Conservation (phyloP, 495 filamentous ascomycete genomes). For the Penicillium taxi region DNA sequence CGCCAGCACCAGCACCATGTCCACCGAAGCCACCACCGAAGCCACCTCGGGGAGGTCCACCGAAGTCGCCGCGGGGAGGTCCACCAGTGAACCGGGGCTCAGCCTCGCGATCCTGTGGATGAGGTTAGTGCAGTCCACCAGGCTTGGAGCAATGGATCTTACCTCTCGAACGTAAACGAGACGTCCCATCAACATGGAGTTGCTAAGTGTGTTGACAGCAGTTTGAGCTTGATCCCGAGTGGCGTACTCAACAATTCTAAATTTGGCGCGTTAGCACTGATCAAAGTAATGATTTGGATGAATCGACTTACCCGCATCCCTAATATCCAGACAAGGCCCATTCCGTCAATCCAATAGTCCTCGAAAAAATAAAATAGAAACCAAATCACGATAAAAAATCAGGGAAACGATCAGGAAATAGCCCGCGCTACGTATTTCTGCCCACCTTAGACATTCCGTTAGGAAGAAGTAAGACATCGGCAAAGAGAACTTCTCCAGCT, state of each 20-base stretch:
- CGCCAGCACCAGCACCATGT: slow-evolving; percentile 45
- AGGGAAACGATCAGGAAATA: slow-evolving; percentile 58
- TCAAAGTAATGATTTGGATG: slow-evolving; percentile 6
- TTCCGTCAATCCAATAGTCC: slow-evolving; percentile 99
- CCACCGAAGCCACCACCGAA: slow-evolving; percentile 35
- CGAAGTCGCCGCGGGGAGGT: slow-evolving; percentile 62
- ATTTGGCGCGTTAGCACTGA: slow-evolving; percentile 25
- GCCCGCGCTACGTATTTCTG: slow-evolving; percentile 85
- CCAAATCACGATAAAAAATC: slow-evolving; percentile 43
- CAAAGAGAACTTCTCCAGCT: slow-evolving; percentile 99
- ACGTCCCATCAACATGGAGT: slow-evolving; percentile 95
- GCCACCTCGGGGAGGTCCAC: slow-evolving; percentile 41
- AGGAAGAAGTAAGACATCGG: slow-evolving; percentile 98
- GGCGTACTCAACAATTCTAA: slow-evolving; percentile 99
- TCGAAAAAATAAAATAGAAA: slow-evolving; percentile 67
- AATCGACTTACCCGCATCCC: slow-evolving; percentile 99
- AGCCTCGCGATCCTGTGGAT: slow-evolving; percentile 75
- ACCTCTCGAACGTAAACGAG: slow-evolving; percentile 98
- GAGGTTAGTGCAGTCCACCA: not conserved
- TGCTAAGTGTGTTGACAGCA: slow-evolving; percentile 96
- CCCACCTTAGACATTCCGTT: slow-evolving; percentile 99
- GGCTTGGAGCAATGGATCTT: slow-evolving; percentile 20
- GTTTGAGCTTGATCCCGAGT: slow-evolving; percentile 98
- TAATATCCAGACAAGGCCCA: slow-evolving; percentile 86
- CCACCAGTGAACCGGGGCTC: slow-evolving; percentile 86